These are phyloP conservation scores for Lippia alba DNA, from an alignment of 305 asterid genomes.

Conservation along the genomic window DNA sequence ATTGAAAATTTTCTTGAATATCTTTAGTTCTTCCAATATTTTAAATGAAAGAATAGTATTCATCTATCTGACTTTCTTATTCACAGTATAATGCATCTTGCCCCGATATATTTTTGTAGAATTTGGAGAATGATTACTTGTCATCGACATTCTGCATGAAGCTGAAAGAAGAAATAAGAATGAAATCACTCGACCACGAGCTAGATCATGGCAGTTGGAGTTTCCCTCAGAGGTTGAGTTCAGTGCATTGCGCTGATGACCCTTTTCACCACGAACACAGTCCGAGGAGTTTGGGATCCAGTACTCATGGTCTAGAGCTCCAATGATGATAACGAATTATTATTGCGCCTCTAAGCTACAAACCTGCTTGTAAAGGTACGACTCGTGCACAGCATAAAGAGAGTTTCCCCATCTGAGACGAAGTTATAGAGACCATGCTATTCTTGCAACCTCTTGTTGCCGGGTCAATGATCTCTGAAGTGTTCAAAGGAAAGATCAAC, in stretches of 20 bases:
- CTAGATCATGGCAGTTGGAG: conserved; percentile 59
- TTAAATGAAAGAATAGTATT: no score
- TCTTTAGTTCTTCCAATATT: no score
- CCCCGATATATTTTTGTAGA: conserved; percentile 44
- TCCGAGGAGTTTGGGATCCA: conserved; percentile 51
- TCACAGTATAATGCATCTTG: no score
- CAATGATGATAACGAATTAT: conserved; percentile 21
- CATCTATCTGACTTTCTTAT: not conserved
- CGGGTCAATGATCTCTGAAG: not conserved
- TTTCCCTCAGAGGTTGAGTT: conserved; percentile 73
- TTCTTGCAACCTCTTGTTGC: conserved; percentile 4
- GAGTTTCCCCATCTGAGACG: not conserved
- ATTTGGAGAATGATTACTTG: conserved; percentile 77
- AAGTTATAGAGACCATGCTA: not conserved
- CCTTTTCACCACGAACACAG: conserved; percentile 81
- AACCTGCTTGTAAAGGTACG: not conserved
- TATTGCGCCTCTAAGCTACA: not conserved
- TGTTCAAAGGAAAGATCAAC: no score
- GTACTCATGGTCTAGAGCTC: conserved; percentile 42
- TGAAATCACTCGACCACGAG: conserved; percentile 49
- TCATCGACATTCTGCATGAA: conserved; percentile 69
- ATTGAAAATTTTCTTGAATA: no score
- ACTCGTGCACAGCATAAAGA: not conserved
- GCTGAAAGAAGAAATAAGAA: conserved; percentile 61
- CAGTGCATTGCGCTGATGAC: conserved; percentile 72